These are phyloP conservation scores for Hygrocybe coccinea DNA, from an alignment of 768 basidiomycete genomes.

Conservation along the genomic window DNA sequence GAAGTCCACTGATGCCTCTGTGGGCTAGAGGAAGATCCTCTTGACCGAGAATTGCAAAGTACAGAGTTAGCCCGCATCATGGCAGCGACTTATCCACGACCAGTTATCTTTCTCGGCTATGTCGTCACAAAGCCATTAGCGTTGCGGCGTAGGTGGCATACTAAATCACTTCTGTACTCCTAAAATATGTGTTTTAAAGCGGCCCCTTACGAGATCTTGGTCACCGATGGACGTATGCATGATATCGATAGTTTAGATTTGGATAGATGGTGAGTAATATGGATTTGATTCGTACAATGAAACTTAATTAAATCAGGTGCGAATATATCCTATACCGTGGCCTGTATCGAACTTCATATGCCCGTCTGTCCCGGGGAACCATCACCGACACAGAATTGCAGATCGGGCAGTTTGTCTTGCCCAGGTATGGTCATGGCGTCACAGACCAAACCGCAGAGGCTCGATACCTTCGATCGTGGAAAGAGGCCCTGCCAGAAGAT, in stretches of 20 bases:
- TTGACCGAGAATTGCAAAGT: slow-evolving; percentile 86
- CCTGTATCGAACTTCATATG: slow-evolving; percentile 75
- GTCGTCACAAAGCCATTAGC: slow-evolving; percentile 70
- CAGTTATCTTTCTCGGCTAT: slow-evolving; percentile 78
- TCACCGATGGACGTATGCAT: slow-evolving; percentile 71
- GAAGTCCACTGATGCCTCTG: background rate
- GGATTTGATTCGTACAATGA: background rate
- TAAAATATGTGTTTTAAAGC: slow-evolving; percentile 36
- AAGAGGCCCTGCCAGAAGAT: slow-evolving; percentile 59
- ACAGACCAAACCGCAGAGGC: slow-evolving; percentile 57
- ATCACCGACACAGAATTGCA: slow-evolving; percentile 91
- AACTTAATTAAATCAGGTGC: slow-evolving; percentile 49
- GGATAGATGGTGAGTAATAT: slow-evolving; percentile 57
- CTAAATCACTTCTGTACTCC: slow-evolving; percentile 5
- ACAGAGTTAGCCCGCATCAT: slow-evolving; percentile 77
- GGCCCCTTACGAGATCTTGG: slow-evolving; percentile 69
- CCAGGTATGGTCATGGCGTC: slow-evolving; percentile 49
- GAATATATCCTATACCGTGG: slow-evolving; percentile 88
- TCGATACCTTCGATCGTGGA: slow-evolving; percentile 61
- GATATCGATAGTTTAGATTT: slow-evolving; percentile 73
- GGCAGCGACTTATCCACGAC: slow-evolving; percentile 60
- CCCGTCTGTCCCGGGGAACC: slow-evolving; percentile 71
- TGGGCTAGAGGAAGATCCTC: slow-evolving; percentile 69
- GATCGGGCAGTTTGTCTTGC: slow-evolving; percentile 79
- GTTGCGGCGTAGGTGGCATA: slow-evolving; percentile 46